Percentiles rank a stretch among this genome's conserved stretches.
Conservation (phyloP, 352 stramenopile genomes). For the Pythium diclinum region DNA sequence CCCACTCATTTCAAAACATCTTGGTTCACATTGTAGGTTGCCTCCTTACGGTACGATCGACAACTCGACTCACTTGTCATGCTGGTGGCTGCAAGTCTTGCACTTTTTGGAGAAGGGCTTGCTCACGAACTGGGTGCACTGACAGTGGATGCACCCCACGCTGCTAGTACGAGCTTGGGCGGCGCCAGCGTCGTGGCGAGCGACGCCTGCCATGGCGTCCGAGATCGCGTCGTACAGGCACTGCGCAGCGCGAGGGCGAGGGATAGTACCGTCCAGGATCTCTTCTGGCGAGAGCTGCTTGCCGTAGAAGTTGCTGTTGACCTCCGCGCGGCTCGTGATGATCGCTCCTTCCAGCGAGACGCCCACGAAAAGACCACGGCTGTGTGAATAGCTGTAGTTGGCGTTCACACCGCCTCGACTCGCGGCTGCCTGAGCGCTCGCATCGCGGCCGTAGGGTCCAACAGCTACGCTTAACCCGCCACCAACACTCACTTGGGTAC, state of each 20-base stretch:
- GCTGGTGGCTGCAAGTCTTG: constrained; percentile 62
- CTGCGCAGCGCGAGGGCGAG: constrained; percentile 58
- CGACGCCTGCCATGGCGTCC: constrained; percentile 63
- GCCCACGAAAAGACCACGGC: constrained; percentile 91
- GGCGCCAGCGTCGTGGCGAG: constrained; percentile 47
- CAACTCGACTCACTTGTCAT: constrained; percentile 39
- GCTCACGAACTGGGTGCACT: constrained; percentile 49
- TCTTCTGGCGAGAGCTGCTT: constrained; percentile 72
- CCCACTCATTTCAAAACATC: background rate
- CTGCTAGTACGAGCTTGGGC: constrained; percentile 23
- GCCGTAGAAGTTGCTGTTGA: constrained; percentile 96
- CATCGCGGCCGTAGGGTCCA: constrained; percentile 87
- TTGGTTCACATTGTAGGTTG: background rate
- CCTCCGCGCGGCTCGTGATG: constrained; percentile 85
- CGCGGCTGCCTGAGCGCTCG: constrained; percentile 75
- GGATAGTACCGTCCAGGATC: constrained; percentile 63
- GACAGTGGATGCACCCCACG: constrained; percentile 46
- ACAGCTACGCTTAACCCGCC: constrained; percentile 89
- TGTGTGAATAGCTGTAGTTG: constrained; percentile 94
- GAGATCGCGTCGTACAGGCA: constrained; percentile 78
- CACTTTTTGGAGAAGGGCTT: constrained; percentile 80
- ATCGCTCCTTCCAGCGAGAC: constrained; percentile 93
- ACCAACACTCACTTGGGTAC: constrained; percentile 89
- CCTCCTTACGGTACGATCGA: background rate
- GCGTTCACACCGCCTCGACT: constrained; percentile 72